These are phyloP conservation scores for Naganishia randhawae DNA, from an alignment of 768 basidiomycete genomes.

Conservation along the genomic window DNA sequence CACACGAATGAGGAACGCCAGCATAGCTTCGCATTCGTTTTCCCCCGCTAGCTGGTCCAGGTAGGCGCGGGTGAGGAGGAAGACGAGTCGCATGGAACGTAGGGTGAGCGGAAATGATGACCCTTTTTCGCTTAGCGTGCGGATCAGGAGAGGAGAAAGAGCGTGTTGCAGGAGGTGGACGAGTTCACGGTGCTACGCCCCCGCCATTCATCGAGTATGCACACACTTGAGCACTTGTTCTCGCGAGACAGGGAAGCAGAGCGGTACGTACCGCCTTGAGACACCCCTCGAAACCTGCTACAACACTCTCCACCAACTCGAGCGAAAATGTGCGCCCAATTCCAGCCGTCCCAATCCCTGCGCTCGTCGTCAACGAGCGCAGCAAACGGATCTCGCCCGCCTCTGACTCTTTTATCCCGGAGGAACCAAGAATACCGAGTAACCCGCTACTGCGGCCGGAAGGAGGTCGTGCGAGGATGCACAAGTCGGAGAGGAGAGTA, in stretches of 20 bases:
- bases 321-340: conserved; percentile 87
- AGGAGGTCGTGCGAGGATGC: conserved; percentile 65
- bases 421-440: too few species aligned
- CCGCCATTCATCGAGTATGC: not conserved
- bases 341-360: too few species aligned
- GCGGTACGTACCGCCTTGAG: conserved; percentile 59
- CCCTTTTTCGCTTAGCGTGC: conserved; percentile 71
- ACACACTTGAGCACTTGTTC: not conserved
- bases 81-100: conserved; percentile 87
- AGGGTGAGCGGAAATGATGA: conserved; percentile 75
- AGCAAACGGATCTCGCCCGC: conserved; percentile 23
- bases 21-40: conserved; percentile 81
- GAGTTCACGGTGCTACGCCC: conserved; percentile 68
- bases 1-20: conserved; percentile 57
- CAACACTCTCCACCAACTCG: conserved; percentile 93
- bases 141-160: conserved; percentile 82
- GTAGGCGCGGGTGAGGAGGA: conserved; percentile 87
- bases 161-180: conserved; percentile 82
- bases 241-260: too few species aligned
- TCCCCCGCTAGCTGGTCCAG: conserved; percentile 62
- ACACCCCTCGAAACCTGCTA: conserved; percentile 56
- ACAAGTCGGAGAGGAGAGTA: conserved; percentile 86
- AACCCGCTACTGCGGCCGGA: not conserved
- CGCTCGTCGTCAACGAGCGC: conserved; percentile 61
- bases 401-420: not conserved